phyloP scores from a whole-genome alignment of 2,329 filamentous ascomycete species.

The Furcasterigmium sp. region DNA sequence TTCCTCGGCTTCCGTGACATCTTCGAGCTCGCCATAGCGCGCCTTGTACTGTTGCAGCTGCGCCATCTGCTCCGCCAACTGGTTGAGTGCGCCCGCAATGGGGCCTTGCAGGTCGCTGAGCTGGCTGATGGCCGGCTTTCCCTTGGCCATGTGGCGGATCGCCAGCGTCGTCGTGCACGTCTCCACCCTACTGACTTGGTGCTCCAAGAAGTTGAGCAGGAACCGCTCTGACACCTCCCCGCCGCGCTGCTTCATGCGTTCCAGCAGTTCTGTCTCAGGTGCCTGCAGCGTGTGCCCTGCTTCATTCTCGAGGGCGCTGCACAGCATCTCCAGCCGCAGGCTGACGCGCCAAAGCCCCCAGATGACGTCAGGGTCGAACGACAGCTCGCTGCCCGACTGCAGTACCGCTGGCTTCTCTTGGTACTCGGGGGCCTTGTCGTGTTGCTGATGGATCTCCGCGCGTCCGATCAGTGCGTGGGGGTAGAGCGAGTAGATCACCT shows the following conservation, averaged over 20 bases:
- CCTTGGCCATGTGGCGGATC: conserved; percentile 72
- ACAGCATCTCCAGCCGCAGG: conserved; percentile 87
- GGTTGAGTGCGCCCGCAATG: conserved; percentile 65
- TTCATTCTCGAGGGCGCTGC: conserved; percentile 75
- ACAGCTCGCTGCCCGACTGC: conserved; percentile 59
- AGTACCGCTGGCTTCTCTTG: conserved; percentile 55
- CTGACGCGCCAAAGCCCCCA: conserved; percentile 90
- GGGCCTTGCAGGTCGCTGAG: conserved; percentile 72
- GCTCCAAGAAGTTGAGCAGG: conserved; percentile 84
- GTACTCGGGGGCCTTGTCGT: conserved; percentile 33
- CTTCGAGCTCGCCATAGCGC: conserved; percentile 38
- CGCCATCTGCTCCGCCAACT: conserved; percentile 54
- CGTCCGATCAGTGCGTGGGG: conserved; percentile 82
- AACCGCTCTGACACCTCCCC: conserved; percentile 87
- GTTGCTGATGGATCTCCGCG: conserved; percentile 60
- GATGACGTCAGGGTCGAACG: conserved; percentile 76
- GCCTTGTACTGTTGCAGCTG: conserved; percentile 60
- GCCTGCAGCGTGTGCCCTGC: conserved; percentile 61
- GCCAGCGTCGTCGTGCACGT: conserved; percentile 76
- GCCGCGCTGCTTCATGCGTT: conserved; percentile 59
- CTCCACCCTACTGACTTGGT: conserved; percentile 94
- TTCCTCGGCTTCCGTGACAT: conserved; percentile 23
- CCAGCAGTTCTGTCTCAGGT: conserved; percentile 78
- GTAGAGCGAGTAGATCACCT: conserved; percentile 92
- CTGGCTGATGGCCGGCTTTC: conserved; percentile 54